phyloP scores from a whole-genome alignment of 192 early-diverging fungal genomes.

The Coemansia sp. region DNA sequence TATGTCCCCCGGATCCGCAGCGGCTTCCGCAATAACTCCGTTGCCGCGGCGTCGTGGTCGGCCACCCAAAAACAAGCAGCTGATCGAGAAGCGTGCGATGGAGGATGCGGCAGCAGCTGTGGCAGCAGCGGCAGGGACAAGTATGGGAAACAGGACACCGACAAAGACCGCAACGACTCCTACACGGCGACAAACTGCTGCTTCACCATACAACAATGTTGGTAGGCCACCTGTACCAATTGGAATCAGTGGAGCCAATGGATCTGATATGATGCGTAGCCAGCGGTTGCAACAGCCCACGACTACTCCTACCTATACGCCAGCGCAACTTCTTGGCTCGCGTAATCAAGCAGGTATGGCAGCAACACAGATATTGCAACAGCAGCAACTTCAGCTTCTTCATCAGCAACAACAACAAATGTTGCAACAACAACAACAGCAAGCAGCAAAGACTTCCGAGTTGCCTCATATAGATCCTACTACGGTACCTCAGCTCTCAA shows the following conservation, averaged over 20 bases:
- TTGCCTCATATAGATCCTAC: conserved; percentile 20
- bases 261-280: too few species aligned
- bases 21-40: conserved; percentile 1
- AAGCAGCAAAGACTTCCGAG: not conserved
- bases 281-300: too few species aligned
- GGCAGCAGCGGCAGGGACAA: conserved; percentile 13
- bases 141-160: not conserved
- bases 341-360: not conserved
- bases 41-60: conserved; percentile 38
- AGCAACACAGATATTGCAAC: conserved; percentile 3
- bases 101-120: conserved; percentile 40
- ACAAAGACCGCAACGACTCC: not conserved
- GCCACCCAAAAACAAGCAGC: conserved; percentile 49
- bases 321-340: not conserved
- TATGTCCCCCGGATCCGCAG: not conserved
- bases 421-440: conserved; percentile 5
- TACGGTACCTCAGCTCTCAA: conserved; percentile 21
- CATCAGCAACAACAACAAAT: conserved; percentile 6
- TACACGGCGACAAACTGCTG: conserved; percentile 1
- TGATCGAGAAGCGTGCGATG: conserved; percentile 41
- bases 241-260: too few species aligned
- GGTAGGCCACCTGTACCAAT: conserved; percentile 15
- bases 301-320: conserved; percentile 5
- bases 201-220: not conserved
- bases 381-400: conserved; percentile 13